Conservation (phyloP, 2,329 filamentous ascomycete species). For the Aspergillus amoenus region DNA sequence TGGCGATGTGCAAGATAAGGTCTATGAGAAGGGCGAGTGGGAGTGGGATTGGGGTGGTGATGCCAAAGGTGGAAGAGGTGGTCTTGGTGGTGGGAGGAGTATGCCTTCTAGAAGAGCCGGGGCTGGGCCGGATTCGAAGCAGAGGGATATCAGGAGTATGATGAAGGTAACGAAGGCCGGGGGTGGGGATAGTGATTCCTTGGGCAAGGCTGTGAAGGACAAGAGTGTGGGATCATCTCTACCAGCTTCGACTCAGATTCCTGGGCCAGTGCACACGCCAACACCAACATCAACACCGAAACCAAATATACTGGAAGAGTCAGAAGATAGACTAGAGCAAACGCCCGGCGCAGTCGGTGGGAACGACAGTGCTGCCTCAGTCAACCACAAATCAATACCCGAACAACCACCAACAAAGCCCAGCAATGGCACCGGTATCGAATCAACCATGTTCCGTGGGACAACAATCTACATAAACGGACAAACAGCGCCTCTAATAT, state of each 20-base stretch:
- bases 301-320: not conserved
- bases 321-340: not conserved
- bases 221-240: too few species aligned
- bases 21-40: conserved; percentile 10
- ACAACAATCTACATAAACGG: conserved; percentile 84
- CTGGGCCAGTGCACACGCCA: not conserved
- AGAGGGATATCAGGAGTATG: conserved; percentile 44
- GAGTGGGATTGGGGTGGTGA: conserved; percentile 8
- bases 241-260: too few species aligned
- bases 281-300: not conserved
- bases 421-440: not conserved
- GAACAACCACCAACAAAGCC: not conserved
- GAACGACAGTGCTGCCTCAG: not conserved
- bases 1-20: not conserved
- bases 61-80: not conserved
- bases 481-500: conserved; percentile 75
- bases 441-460: conserved; percentile 61
- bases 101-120: not conserved
- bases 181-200: not conserved
- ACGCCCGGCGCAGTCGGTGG: not conserved
- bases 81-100: not conserved
- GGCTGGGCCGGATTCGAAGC: conserved; percentile 13
- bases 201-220: too few species aligned
- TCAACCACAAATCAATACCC: not conserved
- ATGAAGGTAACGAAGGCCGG: conserved; percentile 14